Evolutionary conservation across 1,284 basidiomycete genomes (phyloP).

Genomic region (Trichosporon sp.): DNA sequence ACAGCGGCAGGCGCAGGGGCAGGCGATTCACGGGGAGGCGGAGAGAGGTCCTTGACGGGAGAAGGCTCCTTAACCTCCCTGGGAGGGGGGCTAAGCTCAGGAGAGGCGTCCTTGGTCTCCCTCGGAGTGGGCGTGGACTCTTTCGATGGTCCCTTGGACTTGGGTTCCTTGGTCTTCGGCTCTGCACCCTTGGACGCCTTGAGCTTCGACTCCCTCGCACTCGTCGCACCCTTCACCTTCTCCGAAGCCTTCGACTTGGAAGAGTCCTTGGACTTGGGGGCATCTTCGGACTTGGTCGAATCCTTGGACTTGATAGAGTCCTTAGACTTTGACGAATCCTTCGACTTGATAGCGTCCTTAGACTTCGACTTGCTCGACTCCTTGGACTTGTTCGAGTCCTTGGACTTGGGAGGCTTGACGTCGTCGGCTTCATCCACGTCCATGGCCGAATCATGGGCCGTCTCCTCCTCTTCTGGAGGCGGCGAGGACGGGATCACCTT

Average conservation of each 20-base stretch:
- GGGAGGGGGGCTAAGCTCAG: background rate
- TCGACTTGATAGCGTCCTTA: background rate
- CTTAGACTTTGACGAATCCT: background rate
- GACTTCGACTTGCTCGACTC: background rate
- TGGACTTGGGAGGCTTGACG: background rate
- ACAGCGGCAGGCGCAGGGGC: background rate
- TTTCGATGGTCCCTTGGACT: background rate
- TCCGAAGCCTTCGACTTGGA: background rate
- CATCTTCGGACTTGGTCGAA: background rate
- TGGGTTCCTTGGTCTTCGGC: background rate
- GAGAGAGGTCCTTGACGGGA: background rate
- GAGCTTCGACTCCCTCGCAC: background rate
- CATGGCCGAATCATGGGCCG: background rate
- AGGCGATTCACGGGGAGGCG: constrained; percentile 1
- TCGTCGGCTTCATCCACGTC: background rate
- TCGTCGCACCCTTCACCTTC: constrained; percentile 2
- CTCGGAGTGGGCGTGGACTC: background rate
- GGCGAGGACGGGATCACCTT: background rate
- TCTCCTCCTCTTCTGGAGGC: background rate
- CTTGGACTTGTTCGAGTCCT: background rate
- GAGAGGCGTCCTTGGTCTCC: background rate
- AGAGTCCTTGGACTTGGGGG: background rate
- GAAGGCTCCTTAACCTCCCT: background rate
- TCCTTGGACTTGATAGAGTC: constrained; percentile 1
- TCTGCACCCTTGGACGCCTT: background rate